A percentile compares a stretch with the other conserved stretches of the same genome.
These are phyloP conservation scores for Coriaria nepalensis DNA, from an alignment of 306 rosid species.

Conservation along the genomic window DNA sequence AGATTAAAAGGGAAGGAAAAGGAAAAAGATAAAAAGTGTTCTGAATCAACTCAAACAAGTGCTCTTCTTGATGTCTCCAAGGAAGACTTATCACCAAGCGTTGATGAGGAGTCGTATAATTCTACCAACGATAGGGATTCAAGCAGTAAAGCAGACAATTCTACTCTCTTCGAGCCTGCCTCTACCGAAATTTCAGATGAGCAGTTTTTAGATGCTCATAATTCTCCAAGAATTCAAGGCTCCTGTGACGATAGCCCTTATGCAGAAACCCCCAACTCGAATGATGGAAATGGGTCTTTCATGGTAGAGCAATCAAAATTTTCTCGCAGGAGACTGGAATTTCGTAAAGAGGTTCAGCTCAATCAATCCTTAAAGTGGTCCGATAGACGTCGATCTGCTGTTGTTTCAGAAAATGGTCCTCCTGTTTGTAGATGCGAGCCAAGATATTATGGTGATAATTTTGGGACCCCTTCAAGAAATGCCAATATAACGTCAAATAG, in stretches of 20 bases:
- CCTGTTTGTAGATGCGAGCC: constrained; percentile 36
- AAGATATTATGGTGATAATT: constrained; percentile 49
- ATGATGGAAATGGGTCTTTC: constrained; percentile 39
- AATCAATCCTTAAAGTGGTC: constrained; percentile 66
- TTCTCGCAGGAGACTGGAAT: constrained; percentile 45
- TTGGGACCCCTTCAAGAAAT: constrained; percentile 44
- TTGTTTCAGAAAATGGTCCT: constrained; percentile 45
- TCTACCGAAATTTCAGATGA: constrained; percentile 44
- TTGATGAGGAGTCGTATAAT: constrained; percentile 46
- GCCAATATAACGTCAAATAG: constrained; percentile 25
- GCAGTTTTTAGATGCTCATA: constrained; percentile 29
- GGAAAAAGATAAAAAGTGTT: constrained; percentile 44
- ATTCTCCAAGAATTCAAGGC: constrained; percentile 27
- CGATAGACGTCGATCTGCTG: constrained; percentile 43
- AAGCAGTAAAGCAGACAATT: constrained; percentile 39
- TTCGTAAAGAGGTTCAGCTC: constrained; percentile 48
- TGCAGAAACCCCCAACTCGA: constrained; percentile 33
- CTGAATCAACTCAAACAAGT: constrained; percentile 30
- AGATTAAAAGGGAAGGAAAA: constrained; percentile 88
- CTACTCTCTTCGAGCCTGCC: constrained; percentile 33
- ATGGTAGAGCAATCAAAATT: constrained; percentile 42
- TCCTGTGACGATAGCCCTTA: constrained; percentile 32
- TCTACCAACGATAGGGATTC: constrained; percentile 31
- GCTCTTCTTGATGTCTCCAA: constrained; percentile 40
- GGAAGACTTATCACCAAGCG: constrained; percentile 42